Base-by-base conservation (phyloP, 2,329 filamentous ascomycete species). In the Tolypocladium cylindrosporum region DNA sequence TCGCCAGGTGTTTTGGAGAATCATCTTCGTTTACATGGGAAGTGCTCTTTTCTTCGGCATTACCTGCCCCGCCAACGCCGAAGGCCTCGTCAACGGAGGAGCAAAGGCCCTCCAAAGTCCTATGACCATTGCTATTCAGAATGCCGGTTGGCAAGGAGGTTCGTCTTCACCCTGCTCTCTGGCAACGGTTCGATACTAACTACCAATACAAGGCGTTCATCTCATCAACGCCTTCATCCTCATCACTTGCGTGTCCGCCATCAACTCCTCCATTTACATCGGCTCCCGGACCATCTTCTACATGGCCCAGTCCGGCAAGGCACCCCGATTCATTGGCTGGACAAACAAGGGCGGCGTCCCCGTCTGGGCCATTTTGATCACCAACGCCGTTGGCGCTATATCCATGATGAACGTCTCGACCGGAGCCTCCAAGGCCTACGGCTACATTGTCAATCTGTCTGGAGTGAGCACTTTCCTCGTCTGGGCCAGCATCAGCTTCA, bases 201-300 rank as follows among this genome's bases (percentile, higher is more conserved):
- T 27, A 21, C 40, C 9, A 2, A 16, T 11, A 21, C 9, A 1
- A 72, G 71, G 72, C 41, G 86, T 88, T 1, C 84, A 92, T 67
- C 79, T 92, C 1, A 88, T 92, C 74, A 92, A 92, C 63, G 87
- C 85, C 43, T 87, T 90, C 66, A 89, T 90, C 65, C 79, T 92
- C 55, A 75, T 90, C 10, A 89, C 88, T 14, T 88, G 88, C 57
- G 75, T 90, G 42, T 86, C 81, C 0, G 87, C 88, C 21, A 82
- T 87, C 63, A 92, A 92, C 72, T 85, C 83, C 56, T 88, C 86
- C 10, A 87, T 92, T 61, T 92, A 91, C 69, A 89, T 92, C 63
- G 85, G 84, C 51, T 89, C 86, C 3, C 82, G 89, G 27, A 91
- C 88, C 0, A 72, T 93, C 1, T 74, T 91, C 0, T 91, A 85